These are phyloP conservation scores for Leptographium procerum DNA, from an alignment of 2,329 filamentous ascomycete species.

Conservation along the genomic window DNA sequence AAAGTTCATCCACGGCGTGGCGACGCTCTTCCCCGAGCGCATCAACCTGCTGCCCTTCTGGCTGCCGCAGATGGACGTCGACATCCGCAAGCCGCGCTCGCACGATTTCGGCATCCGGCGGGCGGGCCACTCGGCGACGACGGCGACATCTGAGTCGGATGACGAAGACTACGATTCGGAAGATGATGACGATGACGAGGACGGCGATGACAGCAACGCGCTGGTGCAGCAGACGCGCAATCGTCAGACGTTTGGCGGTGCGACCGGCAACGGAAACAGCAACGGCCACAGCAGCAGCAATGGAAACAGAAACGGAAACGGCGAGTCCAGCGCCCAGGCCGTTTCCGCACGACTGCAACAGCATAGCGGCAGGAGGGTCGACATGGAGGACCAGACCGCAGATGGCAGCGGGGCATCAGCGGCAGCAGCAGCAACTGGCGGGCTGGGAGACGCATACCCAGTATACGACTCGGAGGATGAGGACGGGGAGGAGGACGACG, in stretches of 20 bases:
- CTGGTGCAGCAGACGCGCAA: slow-evolving; percentile 26
- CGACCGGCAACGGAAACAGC: slow-evolving; percentile 10
- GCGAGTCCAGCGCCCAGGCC: slow-evolving; percentile 13
- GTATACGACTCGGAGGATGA: slow-evolving; percentile 89
- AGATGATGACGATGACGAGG: slow-evolving; percentile 50
- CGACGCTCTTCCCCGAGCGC: slow-evolving; percentile 71
- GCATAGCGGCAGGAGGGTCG: slow-evolving; percentile 23
- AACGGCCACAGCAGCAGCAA: neutral
- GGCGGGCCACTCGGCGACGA: slow-evolving; percentile 62
- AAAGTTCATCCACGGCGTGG: slow-evolving; percentile 95
- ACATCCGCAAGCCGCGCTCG: slow-evolving; percentile 85
- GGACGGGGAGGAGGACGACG: slow-evolving; percentile 55
- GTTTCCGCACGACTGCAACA: slow-evolving; percentile 7
- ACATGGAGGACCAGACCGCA: slow-evolving; percentile 75
- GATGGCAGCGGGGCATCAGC: slow-evolving; percentile 21
- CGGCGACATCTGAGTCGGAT: slow-evolving; percentile 66
- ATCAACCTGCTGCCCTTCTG: slow-evolving; percentile 92
- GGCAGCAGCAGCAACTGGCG: slow-evolving; percentile 18
- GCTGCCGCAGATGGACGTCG: slow-evolving; percentile 97
- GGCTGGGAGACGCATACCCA: slow-evolving; percentile 60
- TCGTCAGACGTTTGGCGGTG: slow-evolving; percentile 1
- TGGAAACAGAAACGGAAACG: neutral
- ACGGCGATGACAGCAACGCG: slow-evolving; percentile 39
- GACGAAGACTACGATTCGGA: slow-evolving; percentile 50
- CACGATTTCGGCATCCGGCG: slow-evolving; percentile 87